Percentiles rank a stretch among this genome's conserved stretches.
phyloP scores from a whole-genome alignment of 345 rosid species.

The Salix koriyanagi region DNA sequence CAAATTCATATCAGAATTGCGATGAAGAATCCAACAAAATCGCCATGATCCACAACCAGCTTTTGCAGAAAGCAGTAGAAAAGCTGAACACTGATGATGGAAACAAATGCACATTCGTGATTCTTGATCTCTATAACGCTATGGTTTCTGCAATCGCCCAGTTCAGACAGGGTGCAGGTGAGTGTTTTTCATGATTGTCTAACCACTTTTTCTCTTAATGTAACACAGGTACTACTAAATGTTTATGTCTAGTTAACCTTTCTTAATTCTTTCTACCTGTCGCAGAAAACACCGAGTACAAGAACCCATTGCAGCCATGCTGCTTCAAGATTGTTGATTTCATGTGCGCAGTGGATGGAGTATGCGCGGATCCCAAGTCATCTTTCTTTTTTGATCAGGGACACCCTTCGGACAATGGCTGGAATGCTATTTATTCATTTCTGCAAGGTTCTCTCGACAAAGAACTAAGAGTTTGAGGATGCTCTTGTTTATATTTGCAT shows the following conservation, averaged over 20 bases:
- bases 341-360: too few relatives aligned
- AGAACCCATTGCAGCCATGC: background rate
- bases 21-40: constrained; percentile 11
- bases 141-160: constrained; percentile 17
- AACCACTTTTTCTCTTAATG: background rate
- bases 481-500: too few relatives aligned
- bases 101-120: constrained; percentile 1
- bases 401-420: too few relatives aligned
- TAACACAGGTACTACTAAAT: background rate
- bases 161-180: constrained; percentile 10
- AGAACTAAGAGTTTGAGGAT: too few relatives aligned
- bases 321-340: too few relatives aligned
- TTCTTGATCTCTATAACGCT: constrained; percentile 27
- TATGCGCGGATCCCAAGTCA: too few relatives aligned
- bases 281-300: too few relatives aligned
- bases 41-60: constrained; percentile 24
- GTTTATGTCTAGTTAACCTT: too few relatives aligned
- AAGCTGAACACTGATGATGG: constrained; percentile 17
- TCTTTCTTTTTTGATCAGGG: too few relatives aligned
- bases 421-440: too few relatives aligned
- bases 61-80: constrained; percentile 5
- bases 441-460: too few relatives aligned
- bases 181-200: background rate
- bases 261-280: too few relatives aligned
- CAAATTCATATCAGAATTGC: constrained; percentile 20